A percentile compares a stretch with the other conserved stretches of the same genome.
These are phyloP conservation scores for Chenopodium album DNA, from an alignment of 148 eudicot genomes.

Conservation along the genomic window DNA sequence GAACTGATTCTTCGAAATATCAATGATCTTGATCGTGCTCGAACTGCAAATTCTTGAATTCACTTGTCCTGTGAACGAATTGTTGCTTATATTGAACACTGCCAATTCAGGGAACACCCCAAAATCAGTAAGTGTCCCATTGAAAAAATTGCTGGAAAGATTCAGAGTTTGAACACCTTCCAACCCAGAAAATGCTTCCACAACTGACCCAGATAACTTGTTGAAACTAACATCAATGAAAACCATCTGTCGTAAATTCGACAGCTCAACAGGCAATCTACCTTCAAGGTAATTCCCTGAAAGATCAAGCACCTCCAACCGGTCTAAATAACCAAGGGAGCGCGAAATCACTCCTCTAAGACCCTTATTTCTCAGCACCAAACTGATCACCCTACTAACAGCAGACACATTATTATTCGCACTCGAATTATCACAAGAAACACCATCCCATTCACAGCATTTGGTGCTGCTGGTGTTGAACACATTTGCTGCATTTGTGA, in stretches of 20 bases:
- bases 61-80: constrained; percentile 53
- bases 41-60: constrained; percentile 54
- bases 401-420: constrained; percentile 31
- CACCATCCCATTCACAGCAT: constrained; percentile 87
- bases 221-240: constrained; percentile 69
- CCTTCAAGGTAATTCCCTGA: constrained; percentile 66
- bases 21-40: constrained; percentile 49
- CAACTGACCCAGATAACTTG: constrained; percentile 42
- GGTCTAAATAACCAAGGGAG: constrained; percentile 50
- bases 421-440: constrained; percentile 39
- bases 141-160: constrained; percentile 64
- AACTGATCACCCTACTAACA: constrained; percentile 41
- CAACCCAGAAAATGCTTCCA: constrained; percentile 40
- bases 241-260: constrained; percentile 48
- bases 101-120: constrained; percentile 51
- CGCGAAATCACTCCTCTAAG: constrained; percentile 56
- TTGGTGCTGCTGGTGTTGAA: constrained; percentile 19
- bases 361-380: constrained; percentile 48
- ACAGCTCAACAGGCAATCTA: constrained; percentile 47
- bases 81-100: constrained; percentile 67
- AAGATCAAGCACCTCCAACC: constrained; percentile 60
- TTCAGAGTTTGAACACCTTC: constrained; percentile 41
- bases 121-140: constrained; percentile 50
- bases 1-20: constrained; percentile 62
- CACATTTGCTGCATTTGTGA: constrained; percentile 49